A percentile compares a stretch with the other conserved stretches of the same genome.
Conservation (phyloP, 2,329 filamentous ascomycete genomes). For the Nigrograna mackinnonii region DNA sequence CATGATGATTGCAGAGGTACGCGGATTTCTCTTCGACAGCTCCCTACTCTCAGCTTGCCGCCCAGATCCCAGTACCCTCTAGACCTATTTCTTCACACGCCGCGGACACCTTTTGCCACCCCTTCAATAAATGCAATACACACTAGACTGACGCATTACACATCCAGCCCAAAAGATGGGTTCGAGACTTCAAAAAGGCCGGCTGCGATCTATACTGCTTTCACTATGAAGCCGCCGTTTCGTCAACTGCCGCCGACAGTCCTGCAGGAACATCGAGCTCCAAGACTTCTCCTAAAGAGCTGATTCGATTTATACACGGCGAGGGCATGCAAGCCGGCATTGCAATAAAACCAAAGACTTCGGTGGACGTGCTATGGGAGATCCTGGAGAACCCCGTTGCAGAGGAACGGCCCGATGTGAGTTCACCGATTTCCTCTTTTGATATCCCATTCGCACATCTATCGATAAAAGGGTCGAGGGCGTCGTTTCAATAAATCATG, state of each 20-base stretch:
- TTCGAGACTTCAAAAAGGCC: slow-evolving; percentile 89
- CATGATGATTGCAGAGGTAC: slow-evolving; percentile 99
- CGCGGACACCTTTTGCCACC: too few relatives aligned
- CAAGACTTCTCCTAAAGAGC: slow-evolving; percentile 79
- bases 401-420: slow-evolving; percentile 84
- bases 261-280: slow-evolving; percentile 70
- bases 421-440: slow-evolving; percentile 39
- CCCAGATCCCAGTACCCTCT: slow-evolving; percentile 3
- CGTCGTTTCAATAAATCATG: slow-evolving; percentile 16
- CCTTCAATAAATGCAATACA: slow-evolving; percentile 15
- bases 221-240: slow-evolving; percentile 93
- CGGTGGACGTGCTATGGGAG: slow-evolving; percentile 89
- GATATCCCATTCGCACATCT: slow-evolving; percentile 6
- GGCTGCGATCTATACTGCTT: slow-evolving; percentile 99
- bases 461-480: slow-evolving; percentile 16
- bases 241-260: slow-evolving; percentile 79
- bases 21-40: slow-evolving; percentile 1
- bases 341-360: slow-evolving; percentile 91
- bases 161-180: slow-evolving; percentile 91
- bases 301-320: slow-evolving; percentile 90
- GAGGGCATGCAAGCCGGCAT: slow-evolving; percentile 88
- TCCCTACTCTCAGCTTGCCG: slow-evolving; percentile 13
- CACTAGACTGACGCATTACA: slow-evolving; percentile 13
- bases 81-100: slow-evolving; percentile 1
- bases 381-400: slow-evolving; percentile 74